Evolutionary conservation across 257 asterid genomes (phyloP), one percentile per base, ranked within the genome.

Genomic region (Rauvolfia tetraphylla): DNA sequence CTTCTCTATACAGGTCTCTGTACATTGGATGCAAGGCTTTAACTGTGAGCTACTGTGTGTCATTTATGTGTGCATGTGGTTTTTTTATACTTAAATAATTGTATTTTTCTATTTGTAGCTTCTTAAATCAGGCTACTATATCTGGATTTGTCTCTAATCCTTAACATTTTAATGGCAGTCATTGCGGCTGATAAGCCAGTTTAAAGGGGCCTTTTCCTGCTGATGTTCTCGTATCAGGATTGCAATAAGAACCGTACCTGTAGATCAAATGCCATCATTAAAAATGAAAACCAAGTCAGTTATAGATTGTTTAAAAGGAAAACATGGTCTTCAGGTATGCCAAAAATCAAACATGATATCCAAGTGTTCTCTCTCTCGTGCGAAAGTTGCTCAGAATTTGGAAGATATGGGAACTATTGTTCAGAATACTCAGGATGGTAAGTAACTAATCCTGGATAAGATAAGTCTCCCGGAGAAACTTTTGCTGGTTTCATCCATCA

Each of bases 261-360:
- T 85, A 76, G 86, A 79, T 86, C 90, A 88, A 88, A 94, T 94
- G 97, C 97, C 98, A 90, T 92, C 96, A 58, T 73, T 94, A 78
- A 92, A 82, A 82, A 90, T 94, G 97, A 94, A 92, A 85, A 83
- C 91, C 81, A 89, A 87, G 84, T 84, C 91, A 72, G 77, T 84
- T 75, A 56, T 83, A 33, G 88, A 86, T 78, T 86, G 90, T 86
- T 59, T 82, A 18, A 86, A 86, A 81, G 98, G 84, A 83, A 90
- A 87, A 76, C 80, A 83, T 77, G 88, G 91, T 83, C 96, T 95
- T 77, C 89, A 83, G 39, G 88, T 91, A 61, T 86, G 97, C 88
- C 89, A 84, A 76, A 89, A 86, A 82, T 94, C 98, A 57, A 81
- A 82, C 75, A 74, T 86, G 85, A 92, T 94, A 81, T 83, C 90